Base-by-base conservation (phyloP, 225 moss, liverwort and hornwort genomes). In the Anthoceros angustus region DNA sequence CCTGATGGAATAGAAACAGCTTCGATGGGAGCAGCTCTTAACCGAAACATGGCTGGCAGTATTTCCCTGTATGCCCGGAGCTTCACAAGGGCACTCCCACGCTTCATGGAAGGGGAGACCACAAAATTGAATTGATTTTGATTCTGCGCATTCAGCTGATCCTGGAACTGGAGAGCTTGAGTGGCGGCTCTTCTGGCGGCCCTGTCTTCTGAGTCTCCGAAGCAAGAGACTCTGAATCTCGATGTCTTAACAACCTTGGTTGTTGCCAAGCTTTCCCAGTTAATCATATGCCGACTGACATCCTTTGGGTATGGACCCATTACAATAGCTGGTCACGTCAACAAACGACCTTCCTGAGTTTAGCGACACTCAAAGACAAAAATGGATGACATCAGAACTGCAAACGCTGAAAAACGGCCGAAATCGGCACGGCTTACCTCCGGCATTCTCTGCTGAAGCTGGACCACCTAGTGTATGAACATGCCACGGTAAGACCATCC, bases 251-350 rank as follows among this genome's bases (percentile, higher is more conserved):
- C 66, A 10, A 76, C 76, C 63, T 48, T 70, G 43, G 76, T 12
- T 20, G 66, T 64, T 68, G 69, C 69, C 24, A 68, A 66, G 41
- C 42, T 69, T 39, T 20, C 70, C 80, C 76, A 80, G 66, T 80
- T 76, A 15, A 80, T 71, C 14, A 76, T 71, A 66, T 80, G 76
- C 41, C 71, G 42, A 40, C 71, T 68, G 20, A 80, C 71, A 42
- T 80, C 76, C 42, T 71, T 76, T 4, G 71, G 71, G 21, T 70
- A 73, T 20, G 76, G 76, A 63, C 80, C 80, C 15, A 80, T 70
- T 43, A 80, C 73, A 11, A 80, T 76, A 25, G 76, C 76, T 79
- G 79, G 41, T 64, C 68, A n/a, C 12, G 12, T 39, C 10, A 9
- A 15, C 32, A 66, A 65, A 45, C n/a, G 64, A 43, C 7, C 64